Percentiles rank a stretch among this genome's conserved stretches.
Conservation (phyloP, 495 filamentous ascomycete genomes). For the Aspergillus baeticus region DNA sequence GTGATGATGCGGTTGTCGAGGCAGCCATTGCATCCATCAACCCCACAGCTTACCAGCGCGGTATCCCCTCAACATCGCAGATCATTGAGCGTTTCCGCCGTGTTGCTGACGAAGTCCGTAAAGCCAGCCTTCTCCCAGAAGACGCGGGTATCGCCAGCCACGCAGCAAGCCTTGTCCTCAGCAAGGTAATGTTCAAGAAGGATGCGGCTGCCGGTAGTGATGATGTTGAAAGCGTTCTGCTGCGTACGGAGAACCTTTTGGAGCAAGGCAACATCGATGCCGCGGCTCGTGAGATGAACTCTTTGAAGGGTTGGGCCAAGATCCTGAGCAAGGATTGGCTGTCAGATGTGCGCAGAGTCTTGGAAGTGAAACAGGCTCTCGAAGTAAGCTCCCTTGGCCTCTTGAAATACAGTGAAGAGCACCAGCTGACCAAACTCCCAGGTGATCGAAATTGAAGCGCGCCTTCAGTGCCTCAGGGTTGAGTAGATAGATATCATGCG, state of each 20-base stretch:
- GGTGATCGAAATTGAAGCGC: constrained; percentile 52
- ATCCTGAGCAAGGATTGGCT: constrained; percentile 92
- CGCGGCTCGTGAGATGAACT: constrained; percentile 94
- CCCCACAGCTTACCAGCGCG: constrained; percentile 88
- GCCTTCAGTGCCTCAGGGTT: constrained; percentile 50
- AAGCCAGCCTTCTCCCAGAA: constrained; percentile 86
- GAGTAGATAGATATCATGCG: constrained; percentile 40
- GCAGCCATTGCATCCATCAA: constrained; percentile 94
- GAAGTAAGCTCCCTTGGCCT: constrained; percentile 65
- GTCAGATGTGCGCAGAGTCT: constrained; percentile 76
- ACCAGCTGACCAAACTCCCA: constrained; percentile 26
- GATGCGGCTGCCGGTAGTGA: constrained; percentile 79
- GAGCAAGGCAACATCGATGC: constrained; percentile 90
- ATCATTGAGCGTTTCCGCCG: constrained; percentile 94
- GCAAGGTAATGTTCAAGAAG: constrained; percentile 93
- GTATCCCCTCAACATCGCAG: constrained; percentile 76
- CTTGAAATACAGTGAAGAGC: neutral
- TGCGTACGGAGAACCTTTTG: constrained; percentile 79
- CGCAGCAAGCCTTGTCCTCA: constrained; percentile 80
- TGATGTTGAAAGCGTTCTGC: constrained; percentile 92
- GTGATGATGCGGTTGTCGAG: constrained; percentile 76
- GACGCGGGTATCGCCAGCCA: constrained; percentile 93
- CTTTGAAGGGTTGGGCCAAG: constrained; percentile 87
- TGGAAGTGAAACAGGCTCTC: constrained; percentile 94
- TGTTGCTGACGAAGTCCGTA: constrained; percentile 90